Conservation (phyloP, 1,139 yeast genomes). For the Yamadazyma sp. region DNA sequence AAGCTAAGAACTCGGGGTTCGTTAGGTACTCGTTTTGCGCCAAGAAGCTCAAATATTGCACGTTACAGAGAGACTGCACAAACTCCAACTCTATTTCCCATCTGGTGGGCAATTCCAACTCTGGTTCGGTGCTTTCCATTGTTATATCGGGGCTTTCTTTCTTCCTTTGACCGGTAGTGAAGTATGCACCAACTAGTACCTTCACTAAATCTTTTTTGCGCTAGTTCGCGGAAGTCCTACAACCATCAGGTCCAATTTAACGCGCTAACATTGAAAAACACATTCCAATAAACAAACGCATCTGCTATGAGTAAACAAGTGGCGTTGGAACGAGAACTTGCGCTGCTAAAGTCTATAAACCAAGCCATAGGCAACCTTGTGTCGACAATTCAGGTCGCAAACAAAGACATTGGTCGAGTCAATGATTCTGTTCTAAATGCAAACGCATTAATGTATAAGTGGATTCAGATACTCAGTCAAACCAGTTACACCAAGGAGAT, state of each 20-base stretch:
- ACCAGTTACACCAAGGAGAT: conserved; percentile 43
- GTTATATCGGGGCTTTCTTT: too few relatives aligned
- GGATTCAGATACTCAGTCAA: conserved; percentile 49
- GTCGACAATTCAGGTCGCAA: conserved; percentile 28
- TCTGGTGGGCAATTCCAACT: conserved; percentile 53
- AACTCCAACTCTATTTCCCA: conserved; percentile 86
- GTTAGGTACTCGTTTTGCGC: conserved; percentile 73
- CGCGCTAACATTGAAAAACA: too few relatives aligned
- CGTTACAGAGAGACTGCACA: conserved; percentile 78
- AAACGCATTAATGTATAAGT: conserved; percentile 40
- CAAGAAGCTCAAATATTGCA: conserved; percentile 69
- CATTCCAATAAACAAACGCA: conserved; percentile 1
- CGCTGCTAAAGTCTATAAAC: conserved; percentile 35
- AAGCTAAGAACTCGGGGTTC: conserved; percentile 60
- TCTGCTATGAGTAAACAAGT: conserved; percentile 27
- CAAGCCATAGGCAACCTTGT: conserved; percentile 29
- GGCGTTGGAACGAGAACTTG: conserved; percentile 40
- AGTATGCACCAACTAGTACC: too few relatives aligned
- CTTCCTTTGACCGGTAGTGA: too few relatives aligned
- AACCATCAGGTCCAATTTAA: not conserved
- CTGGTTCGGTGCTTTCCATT: not conserved
- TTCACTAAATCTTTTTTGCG: not conserved
- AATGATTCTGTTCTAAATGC: conserved; percentile 36
- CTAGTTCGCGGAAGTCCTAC: not conserved
- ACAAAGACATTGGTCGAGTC: conserved; percentile 28